These are phyloP conservation scores for Castanopsis chinensis DNA, from an alignment of 306 rosid species.

Conservation along the genomic window DNA sequence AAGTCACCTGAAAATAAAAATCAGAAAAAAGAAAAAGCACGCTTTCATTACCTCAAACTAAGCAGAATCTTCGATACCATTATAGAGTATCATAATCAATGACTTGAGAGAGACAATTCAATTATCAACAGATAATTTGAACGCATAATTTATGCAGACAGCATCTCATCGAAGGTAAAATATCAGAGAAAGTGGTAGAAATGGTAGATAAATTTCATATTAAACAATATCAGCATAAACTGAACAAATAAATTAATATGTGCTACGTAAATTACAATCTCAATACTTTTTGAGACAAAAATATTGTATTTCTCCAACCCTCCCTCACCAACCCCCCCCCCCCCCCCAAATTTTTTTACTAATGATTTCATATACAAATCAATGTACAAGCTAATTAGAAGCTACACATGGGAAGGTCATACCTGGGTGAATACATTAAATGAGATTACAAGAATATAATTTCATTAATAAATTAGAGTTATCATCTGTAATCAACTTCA, in stretches of 20 bases:
- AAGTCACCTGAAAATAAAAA: too few species aligned
- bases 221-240: background rate
- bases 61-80: too few species aligned
- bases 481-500: constrained; percentile 25
- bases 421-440: constrained; percentile 12
- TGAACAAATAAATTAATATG: background rate
- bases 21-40: too few species aligned
- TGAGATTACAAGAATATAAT: constrained; percentile 15
- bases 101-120: background rate
- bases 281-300: constrained; percentile 17
- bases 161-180: background rate
- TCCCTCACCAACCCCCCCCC: accelerated
- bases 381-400: constrained; percentile 49
- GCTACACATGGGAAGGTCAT: constrained; percentile 29
- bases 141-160: background rate
- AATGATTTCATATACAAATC: constrained; percentile 58
- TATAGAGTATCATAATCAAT: too few species aligned
- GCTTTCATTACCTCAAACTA: too few species aligned
- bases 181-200: background rate
- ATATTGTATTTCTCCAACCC: constrained; percentile 9
- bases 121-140: background rate
- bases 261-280: constrained; percentile 4
- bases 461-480: constrained; percentile 16
- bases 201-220: background rate
- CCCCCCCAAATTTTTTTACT: background rate